phyloP scores from a whole-genome alignment of 257 asterid genomes.

The Solanum bukasovii region DNA sequence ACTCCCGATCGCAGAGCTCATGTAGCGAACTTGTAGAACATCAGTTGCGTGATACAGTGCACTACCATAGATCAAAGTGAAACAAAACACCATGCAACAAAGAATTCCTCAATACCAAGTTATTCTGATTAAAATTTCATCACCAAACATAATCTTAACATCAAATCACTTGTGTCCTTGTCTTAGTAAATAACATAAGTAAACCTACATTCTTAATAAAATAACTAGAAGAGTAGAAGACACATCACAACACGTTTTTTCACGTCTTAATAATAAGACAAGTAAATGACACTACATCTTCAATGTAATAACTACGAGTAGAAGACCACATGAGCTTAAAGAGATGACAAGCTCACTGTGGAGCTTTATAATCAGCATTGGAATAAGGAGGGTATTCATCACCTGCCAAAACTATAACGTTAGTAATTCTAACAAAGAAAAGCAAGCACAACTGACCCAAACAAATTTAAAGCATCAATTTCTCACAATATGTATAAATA shows the following conservation, averaged over 20 bases:
- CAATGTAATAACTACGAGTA: neutral
- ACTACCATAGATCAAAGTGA: no score
- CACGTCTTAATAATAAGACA: neutral
- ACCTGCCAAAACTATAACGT: neutral
- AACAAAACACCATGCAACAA: no score
- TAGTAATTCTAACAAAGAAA: neutral
- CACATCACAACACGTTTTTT: neutral
- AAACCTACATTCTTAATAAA: neutral
- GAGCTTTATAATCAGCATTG: neutral
- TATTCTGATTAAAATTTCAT: no score
- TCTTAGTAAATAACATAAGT: no score
- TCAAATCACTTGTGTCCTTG: no score
- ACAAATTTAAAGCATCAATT: neutral
- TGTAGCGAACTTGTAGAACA: no score
- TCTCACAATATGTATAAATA: neutral
- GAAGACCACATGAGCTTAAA: neutral
- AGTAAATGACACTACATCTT: neutral
- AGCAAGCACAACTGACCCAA: neutral
- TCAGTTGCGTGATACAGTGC: no score
- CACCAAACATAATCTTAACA: no score
- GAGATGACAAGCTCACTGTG: neutral
- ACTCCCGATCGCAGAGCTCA: no score
- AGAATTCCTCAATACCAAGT: no score
- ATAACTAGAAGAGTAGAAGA: neutral
- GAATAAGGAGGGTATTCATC: neutral